Evolutionary conservation across 768 basidiomycete species (phyloP), one percentile per base, ranked within the genome.

Genomic region (Phallus indusiatus): DNA sequence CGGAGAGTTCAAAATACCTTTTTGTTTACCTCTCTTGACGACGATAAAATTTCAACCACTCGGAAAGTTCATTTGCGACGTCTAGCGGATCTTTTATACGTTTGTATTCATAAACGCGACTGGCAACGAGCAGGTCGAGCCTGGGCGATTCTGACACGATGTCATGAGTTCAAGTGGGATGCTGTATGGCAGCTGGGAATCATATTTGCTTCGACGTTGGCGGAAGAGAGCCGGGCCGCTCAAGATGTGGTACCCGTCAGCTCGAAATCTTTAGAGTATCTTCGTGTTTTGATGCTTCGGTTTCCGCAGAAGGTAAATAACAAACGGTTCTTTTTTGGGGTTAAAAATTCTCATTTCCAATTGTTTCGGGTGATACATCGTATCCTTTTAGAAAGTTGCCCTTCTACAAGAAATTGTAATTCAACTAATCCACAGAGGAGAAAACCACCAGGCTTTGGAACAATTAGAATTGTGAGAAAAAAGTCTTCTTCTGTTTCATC

Each of bases 401-500:
- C 83, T 95, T 47, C 74, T 96, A 10, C 81, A 82, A 64, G 91
- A 94, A 67, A 71, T 94, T 3, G 73, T 88, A 10, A 76, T 92
- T 22, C 76, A 81, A 34, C 74, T 93, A 20, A 81, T 93, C 58
- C 64, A 78, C 18, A 69, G 76, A 18, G 78, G 75, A 5, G 77
- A 76, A 66, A 76, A 87, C 64, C 76, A 77, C 58, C 82, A 85
- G 55, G 94, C 93, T 1, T 72, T 93, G 56, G 87, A 91, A 61
- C 90, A 96, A 67, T 73, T 95, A 12, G 90, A 94, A 67, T 77
- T 94, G 90, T 93, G n/a, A 71, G 63, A 81, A 71, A 17, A 48
- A 53, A 24, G n/a, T 21, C 35, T 47, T 42, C 47, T 16, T 28
- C n/a, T 60, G 51, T 46, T 47, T 6, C 60, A 56, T 54, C 60